A percentile compares a stretch with the other conserved stretches of the same genome.
phyloP scores from a whole-genome alignment of 257 asterid species.

The Pogostemon cablin region DNA sequence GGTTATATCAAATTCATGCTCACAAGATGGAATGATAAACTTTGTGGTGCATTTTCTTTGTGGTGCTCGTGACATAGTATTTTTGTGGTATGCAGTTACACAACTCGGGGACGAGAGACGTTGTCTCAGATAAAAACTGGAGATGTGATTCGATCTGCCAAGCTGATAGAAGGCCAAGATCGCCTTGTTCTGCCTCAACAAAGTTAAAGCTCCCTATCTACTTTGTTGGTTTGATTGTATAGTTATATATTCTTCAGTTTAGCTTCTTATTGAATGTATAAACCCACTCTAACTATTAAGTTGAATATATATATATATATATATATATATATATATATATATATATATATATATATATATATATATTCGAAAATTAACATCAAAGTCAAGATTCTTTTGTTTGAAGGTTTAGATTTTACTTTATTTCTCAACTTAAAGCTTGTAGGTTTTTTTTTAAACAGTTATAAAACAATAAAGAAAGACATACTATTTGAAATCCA shows the following conservation, averaged over 20 bases:
- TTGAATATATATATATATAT: too few species aligned
- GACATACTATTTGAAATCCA: too few species aligned
- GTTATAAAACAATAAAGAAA: too few species aligned
- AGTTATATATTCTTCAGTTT: slow-evolving; percentile 5
- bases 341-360: too few species aligned
- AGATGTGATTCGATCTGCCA: slow-evolving; percentile 78
- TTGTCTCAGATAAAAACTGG: slow-evolving; percentile 82
- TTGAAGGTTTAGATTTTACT: too few species aligned
- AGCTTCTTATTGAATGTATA: too few species aligned
- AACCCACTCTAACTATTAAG: too few species aligned
- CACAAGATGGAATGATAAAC: background rate
- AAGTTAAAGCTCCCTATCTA: slow-evolving; percentile 29
- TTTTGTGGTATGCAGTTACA: slow-evolving; percentile 53
- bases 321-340: too few species aligned
- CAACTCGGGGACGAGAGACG: slow-evolving; percentile 65
- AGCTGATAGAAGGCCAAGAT: slow-evolving; percentile 82
- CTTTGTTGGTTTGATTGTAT: background rate
- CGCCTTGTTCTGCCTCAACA: slow-evolving; percentile 70
- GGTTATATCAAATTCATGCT: background rate
- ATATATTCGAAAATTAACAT: background rate
- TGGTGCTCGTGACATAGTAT: slow-evolving; percentile 22
- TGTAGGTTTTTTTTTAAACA: too few species aligned
- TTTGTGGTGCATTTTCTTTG: background rate
- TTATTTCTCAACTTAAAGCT: too few species aligned
- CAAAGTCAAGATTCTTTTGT: too few species aligned